Base-by-base conservation (phyloP, 805 yeast genomes). In the Starmerella scarabaei region DNA sequence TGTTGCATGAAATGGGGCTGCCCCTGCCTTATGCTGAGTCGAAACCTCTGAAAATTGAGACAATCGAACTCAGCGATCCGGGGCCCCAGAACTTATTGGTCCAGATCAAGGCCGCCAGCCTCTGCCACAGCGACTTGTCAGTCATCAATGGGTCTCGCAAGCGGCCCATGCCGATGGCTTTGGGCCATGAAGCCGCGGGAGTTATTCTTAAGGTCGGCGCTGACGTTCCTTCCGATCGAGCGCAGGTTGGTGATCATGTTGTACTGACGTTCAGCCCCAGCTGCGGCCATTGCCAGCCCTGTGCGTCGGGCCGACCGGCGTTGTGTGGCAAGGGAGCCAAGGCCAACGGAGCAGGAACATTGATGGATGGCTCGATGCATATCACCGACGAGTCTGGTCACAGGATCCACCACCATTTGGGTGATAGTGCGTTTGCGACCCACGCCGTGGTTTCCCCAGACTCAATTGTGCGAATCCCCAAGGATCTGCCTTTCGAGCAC, bases 181-280 rank as follows among this genome's bases (percentile, higher is more conserved):
- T 91, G 55, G 98, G 98, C 45, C 98, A 91, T 63, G 98, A 91
- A 64, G 97, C 97, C 63, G 94, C 95, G 28, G 98, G 97, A 58
- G 69, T 84, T 48, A 97, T 91, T 29, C 95, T 86, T 67, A 73
- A 84, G 35, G 72, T 91, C 30, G 98, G 98, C 54, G 93, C 83
- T 59, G 94, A 83, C 49, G 97, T 91, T 43, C 37, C 45, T 19
- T n/a, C 21, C 6, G 77, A 86, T 48, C 74, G 65, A 54, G 94
- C 84, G 53, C 80, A 84, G 66, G 77, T 69, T 31, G 98, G 98
- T 51, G 98, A 91, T 63, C 81, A 78, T 51, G 98, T 91, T 45
- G 73, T 91, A 55, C 88, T 93, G 17, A 67, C 88, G 30, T 91
- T 91, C 73, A 91, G 96, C 29, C 95, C 98, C 39, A 96, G 88